phyloP scores from a whole-genome alignment of 345 rosid species.

The Carallia brachiata region DNA sequence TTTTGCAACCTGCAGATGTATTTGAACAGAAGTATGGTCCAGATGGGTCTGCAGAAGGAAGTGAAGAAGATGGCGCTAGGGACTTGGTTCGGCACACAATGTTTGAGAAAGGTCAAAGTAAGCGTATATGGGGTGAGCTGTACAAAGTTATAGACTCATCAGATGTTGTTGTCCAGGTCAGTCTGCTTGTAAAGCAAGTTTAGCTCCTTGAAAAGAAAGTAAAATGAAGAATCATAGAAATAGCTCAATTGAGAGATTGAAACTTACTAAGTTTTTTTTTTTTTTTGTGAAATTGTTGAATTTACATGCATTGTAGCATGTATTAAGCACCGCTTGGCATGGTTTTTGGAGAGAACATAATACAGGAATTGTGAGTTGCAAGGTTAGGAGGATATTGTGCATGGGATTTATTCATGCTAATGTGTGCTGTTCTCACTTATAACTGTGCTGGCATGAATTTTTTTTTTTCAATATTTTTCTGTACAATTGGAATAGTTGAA shows the following conservation, averaged over 20 bases:
- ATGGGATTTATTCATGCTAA: too few relatives aligned
- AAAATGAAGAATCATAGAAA: neutral
- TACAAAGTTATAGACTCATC: constrained; percentile 97
- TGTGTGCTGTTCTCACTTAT: too few relatives aligned
- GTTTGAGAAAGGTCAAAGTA: constrained; percentile 99
- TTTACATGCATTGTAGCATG: too few relatives aligned
- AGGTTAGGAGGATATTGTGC: too few relatives aligned
- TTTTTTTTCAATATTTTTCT: too few relatives aligned
- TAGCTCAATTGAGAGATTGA: neutral
- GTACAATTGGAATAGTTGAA: neutral
- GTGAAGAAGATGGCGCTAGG: constrained; percentile 74
- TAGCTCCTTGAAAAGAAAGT: neutral
- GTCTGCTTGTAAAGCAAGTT: neutral
- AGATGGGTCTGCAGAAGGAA: constrained; percentile 43
- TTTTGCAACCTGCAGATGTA: constrained; percentile 43
- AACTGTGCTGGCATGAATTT: too few relatives aligned
- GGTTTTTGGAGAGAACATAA: too few relatives aligned
- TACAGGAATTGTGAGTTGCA: too few relatives aligned
- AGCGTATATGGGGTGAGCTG: constrained; percentile 98
- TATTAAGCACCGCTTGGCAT: too few relatives aligned
- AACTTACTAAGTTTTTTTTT: neutral
- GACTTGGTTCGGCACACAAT: constrained; percentile 90
- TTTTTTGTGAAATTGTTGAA: neutral
- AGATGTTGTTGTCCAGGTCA: constrained; percentile 91
- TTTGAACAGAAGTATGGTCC: constrained; percentile 56